Evolutionary conservation across 1,139 yeast species (phyloP).

Genomic region (Hansenula sp.): DNA sequence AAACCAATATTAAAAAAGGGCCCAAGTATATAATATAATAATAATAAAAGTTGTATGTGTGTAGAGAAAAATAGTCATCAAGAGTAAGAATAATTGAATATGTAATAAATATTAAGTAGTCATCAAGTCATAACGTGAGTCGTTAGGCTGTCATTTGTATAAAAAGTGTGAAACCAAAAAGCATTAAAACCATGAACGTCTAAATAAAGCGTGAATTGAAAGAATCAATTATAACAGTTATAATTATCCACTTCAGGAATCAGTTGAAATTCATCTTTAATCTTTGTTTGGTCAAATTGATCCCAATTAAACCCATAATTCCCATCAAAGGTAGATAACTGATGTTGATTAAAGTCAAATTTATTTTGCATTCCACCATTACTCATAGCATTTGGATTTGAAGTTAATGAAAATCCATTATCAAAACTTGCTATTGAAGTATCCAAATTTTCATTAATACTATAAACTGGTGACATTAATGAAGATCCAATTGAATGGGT

Average conservation of each 20-base stretch:
- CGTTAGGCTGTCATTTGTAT: not conserved
- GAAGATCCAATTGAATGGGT: slow-evolving; percentile 7
- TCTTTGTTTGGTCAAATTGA: not conserved
- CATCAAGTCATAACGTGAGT: not conserved
- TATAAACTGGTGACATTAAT: slow-evolving; percentile 16
- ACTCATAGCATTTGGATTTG: not conserved
- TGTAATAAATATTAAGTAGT: not conserved
- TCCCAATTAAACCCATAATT: slow-evolving; percentile 5
- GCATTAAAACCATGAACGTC: too few relatives aligned
- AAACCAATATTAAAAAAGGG: not conserved
- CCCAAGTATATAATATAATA: not conserved
- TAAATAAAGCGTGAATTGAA: not conserved
- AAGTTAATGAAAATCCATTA: not conserved
- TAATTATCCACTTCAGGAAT: not conserved
- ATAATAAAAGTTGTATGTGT: not conserved
- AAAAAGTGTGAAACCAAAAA: not conserved
- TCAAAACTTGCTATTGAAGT: not conserved
- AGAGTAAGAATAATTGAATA: too few relatives aligned
- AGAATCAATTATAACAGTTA: not conserved
- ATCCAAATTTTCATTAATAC: slow-evolving; percentile 9
- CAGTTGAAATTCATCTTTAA: slow-evolving; percentile 1
- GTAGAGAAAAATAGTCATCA: too few relatives aligned
- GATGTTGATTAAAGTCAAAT: too few relatives aligned
- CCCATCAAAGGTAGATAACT: not conserved
- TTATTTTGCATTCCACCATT: not conserved